Evolutionary conservation across 768 basidiomycete genomes (phyloP).

Genomic region (Tylopilus intermedius): DNA sequence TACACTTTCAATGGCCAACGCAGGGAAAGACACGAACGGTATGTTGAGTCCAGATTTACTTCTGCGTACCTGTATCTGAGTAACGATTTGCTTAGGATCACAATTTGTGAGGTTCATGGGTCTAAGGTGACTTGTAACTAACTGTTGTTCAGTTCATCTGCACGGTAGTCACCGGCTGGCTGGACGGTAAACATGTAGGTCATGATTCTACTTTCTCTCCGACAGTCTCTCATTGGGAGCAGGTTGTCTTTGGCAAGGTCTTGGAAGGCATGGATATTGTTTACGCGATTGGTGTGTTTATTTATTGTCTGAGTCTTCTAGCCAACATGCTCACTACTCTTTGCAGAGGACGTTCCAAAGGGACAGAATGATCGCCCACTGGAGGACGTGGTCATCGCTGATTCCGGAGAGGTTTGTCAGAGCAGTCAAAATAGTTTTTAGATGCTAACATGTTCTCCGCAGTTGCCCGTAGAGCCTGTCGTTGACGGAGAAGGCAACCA

Average conservation of each 20-base stretch:
- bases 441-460: constrained; percentile 4
- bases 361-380: constrained; percentile 65
- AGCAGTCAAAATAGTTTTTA: constrained; percentile 9
- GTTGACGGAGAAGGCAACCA: constrained; percentile 68
- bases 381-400: constrained; percentile 73
- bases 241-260: constrained; percentile 93
- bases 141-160: constrained; percentile 74
- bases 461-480: constrained; percentile 52
- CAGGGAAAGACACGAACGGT: constrained; percentile 92
- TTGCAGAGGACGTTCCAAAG: constrained; percentile 69
- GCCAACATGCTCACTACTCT: constrained; percentile 9
- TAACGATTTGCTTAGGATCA: constrained; percentile 48
- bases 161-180: constrained; percentile 81
- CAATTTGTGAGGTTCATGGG: constrained; percentile 64
- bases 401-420: constrained; percentile 77
- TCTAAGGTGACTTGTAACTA: neutral
- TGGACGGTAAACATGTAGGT: constrained; percentile 84
- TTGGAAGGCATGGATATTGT: constrained; percentile 91
- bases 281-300: constrained; percentile 58
- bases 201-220: neutral
- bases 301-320: neutral
- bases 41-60: constrained; percentile 9
- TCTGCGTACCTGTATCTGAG: neutral
- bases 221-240: constrained; percentile 9
- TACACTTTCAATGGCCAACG: constrained; percentile 90